Conservation (phyloP, 2,329 filamentous ascomycete species). For the Verticillium tricorpus region DNA sequence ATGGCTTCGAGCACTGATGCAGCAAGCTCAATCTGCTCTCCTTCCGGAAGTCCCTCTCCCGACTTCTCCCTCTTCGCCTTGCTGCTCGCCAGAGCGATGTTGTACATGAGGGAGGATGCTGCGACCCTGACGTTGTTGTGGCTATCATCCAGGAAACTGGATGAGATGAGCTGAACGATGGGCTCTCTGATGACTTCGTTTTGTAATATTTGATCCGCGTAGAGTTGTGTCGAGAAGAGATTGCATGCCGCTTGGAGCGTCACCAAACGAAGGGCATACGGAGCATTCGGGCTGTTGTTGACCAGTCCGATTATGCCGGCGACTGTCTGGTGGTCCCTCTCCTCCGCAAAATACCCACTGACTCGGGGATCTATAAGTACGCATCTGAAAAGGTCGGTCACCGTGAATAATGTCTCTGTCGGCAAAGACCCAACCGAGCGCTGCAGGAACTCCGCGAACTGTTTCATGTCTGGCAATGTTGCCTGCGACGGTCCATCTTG, state of each 20-base stretch:
- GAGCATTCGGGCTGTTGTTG: conserved; percentile 52
- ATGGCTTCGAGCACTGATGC: conserved; percentile 77
- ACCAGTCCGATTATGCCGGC: conserved; percentile 56
- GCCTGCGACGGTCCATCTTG: conserved; percentile 58
- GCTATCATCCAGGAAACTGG: conserved; percentile 72
- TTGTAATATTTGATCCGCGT: conserved; percentile 57
- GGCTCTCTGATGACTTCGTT: conserved; percentile 47
- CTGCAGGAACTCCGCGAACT: conserved; percentile 59
- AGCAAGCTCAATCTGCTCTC: conserved; percentile 73
- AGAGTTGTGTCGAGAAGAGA: conserved; percentile 72
- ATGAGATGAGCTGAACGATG: conserved; percentile 66
- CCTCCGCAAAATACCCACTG: conserved; percentile 78
- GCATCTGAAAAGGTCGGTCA: conserved; percentile 80
- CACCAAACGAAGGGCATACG: conserved; percentile 80
- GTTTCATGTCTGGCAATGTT: conserved; percentile 64
- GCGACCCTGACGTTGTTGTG: conserved; percentile 74
- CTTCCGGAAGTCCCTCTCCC: conserved; percentile 57
- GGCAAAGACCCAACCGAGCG: conserved; percentile 52
- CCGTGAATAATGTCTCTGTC: conserved; percentile 65
- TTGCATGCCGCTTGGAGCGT: conserved; percentile 82
- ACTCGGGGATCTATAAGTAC: conserved; percentile 73
- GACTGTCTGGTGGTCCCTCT: conserved; percentile 61
- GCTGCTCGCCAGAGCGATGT: conserved; percentile 69
- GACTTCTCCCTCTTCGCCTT: conserved; percentile 55
- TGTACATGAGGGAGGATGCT: conserved; percentile 79